These are phyloP conservation scores for Rhodomyrtus tomentosa DNA, from an alignment of 345 rosid genomes.

Conservation along the genomic window DNA sequence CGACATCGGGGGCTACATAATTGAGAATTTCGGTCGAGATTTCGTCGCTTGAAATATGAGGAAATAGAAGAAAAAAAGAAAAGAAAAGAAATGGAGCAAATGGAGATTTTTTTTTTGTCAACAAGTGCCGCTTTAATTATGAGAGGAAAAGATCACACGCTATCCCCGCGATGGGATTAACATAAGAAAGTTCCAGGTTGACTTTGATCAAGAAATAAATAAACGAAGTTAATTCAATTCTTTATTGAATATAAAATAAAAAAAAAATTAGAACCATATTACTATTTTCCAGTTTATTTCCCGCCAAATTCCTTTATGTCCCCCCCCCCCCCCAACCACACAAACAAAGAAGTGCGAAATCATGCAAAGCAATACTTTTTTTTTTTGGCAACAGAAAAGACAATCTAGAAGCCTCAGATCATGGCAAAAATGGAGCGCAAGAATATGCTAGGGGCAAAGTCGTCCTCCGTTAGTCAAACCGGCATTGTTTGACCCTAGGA, in stretches of 20 bases:
- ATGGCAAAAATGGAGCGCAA: background rate
- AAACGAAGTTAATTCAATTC: background rate
- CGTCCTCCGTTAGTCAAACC: background rate
- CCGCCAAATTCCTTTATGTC: background rate
- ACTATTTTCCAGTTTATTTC: background rate
- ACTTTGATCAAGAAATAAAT: background rate
- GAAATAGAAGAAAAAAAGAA: background rate
- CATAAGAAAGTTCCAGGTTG: background rate
- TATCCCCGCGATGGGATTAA: background rate
- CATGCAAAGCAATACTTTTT: background rate
- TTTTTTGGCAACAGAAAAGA: background rate
- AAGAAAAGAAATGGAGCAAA: background rate
- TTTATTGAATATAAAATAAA: background rate
- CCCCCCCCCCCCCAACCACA: too few relatives aligned
- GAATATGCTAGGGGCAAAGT: background rate
- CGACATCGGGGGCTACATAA: background rate
- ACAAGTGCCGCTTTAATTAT: background rate
- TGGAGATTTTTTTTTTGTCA: background rate
- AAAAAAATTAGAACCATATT: background rate
- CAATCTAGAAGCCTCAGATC: background rate
- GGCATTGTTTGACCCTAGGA: background rate
- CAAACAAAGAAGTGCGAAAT: background rate
- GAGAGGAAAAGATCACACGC: background rate
- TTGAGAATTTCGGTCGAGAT: background rate
- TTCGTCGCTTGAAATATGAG: rapidly evolving